phyloP scores from a whole-genome alignment of 306 rosid genomes.

The Phaseolus lunatus region DNA sequence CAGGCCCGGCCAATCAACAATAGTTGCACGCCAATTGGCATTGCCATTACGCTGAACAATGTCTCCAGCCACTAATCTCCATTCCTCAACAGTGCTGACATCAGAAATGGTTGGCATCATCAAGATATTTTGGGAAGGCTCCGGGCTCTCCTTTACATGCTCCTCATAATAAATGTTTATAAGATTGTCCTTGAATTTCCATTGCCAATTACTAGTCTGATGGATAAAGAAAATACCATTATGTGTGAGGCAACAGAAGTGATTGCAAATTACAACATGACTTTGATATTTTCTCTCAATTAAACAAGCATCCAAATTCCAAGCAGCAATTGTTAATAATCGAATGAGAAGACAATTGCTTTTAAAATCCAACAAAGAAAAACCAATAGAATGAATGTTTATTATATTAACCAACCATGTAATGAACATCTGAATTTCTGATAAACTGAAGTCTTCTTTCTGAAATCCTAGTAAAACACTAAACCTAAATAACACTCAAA shows the following conservation, averaged over 20 bases:
- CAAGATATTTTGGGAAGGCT: slow-evolving; percentile 72
- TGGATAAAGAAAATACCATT: slow-evolving; percentile 33
- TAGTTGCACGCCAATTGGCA: slow-evolving; percentile 78
- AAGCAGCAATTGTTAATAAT: slow-evolving; percentile 14
- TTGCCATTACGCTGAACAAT: slow-evolving; percentile 69
- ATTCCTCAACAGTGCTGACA: slow-evolving; percentile 97
- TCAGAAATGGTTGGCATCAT: slow-evolving; percentile 95
- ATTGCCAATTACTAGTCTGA: slow-evolving; percentile 87
- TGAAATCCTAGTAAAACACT: neutral
- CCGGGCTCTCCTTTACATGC: slow-evolving; percentile 64
- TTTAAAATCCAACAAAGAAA: slow-evolving; percentile 21
- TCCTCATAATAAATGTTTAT: slow-evolving; percentile 89
- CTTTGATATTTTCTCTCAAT: neutral
- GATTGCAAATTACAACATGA: slow-evolving; percentile 4
- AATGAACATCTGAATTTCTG: neutral
- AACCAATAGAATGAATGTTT: neutral
- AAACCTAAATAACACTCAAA: slow-evolving; percentile 20
- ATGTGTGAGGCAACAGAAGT: slow-evolving; percentile 23
- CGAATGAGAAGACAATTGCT: slow-evolving; percentile 14
- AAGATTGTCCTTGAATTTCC: slow-evolving; percentile 77
- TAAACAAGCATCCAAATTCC: slow-evolving; percentile 6
- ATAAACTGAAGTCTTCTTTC: slow-evolving; percentile 3
- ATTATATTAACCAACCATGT: neutral
- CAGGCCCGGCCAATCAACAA: slow-evolving; percentile 98
- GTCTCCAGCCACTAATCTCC: slow-evolving; percentile 85